Evolutionary conservation across 2,329 filamentous ascomycete species (phyloP).

Genomic region (Neonectria neomacrospora): DNA sequence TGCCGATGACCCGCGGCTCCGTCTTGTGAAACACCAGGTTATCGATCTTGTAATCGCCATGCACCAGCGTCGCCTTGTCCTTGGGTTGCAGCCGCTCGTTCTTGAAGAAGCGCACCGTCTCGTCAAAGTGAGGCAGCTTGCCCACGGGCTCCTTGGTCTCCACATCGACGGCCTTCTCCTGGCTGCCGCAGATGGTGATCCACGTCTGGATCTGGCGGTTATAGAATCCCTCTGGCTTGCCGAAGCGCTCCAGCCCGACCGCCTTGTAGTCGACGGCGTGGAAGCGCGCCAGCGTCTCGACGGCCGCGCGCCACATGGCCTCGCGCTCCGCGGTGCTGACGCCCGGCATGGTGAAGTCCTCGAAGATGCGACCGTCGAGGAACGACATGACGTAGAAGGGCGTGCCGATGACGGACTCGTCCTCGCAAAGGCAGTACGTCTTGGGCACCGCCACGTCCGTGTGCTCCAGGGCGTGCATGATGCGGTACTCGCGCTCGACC

Average conservation of each 20-base stretch:
- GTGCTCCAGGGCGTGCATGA: slow-evolving; percentile 81
- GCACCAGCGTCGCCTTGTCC: slow-evolving; percentile 83
- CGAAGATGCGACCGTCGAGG: slow-evolving; percentile 91
- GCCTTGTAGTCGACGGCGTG: slow-evolving; percentile 76
- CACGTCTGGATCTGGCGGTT: slow-evolving; percentile 87
- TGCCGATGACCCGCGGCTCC: slow-evolving; percentile 87
- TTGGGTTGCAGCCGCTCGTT: slow-evolving; percentile 75
- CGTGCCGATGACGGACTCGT: slow-evolving; percentile 82
- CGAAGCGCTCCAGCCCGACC: slow-evolving; percentile 78
- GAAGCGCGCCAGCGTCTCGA: slow-evolving; percentile 84
- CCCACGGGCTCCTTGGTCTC: slow-evolving; percentile 83
- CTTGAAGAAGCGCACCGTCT: slow-evolving; percentile 82
- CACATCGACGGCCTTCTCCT: slow-evolving; percentile 79
- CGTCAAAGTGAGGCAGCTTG: slow-evolving; percentile 83
- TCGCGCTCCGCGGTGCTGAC: slow-evolving; percentile 75
- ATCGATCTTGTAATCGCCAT: slow-evolving; percentile 97
- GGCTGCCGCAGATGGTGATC: slow-evolving; percentile 78
- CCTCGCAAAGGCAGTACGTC: slow-evolving; percentile 87
- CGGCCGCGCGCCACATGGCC: slow-evolving; percentile 87
- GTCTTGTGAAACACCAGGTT: slow-evolving; percentile 91
- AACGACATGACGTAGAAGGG: slow-evolving; percentile 99
- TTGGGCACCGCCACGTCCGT: slow-evolving; percentile 89
- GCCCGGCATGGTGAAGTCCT: slow-evolving; percentile 84
- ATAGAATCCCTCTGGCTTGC: slow-evolving; percentile 82
- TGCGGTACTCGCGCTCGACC: slow-evolving; percentile 94